phyloP scores from a whole-genome alignment of 116 monocot species.

The Iris pallida region DNA sequence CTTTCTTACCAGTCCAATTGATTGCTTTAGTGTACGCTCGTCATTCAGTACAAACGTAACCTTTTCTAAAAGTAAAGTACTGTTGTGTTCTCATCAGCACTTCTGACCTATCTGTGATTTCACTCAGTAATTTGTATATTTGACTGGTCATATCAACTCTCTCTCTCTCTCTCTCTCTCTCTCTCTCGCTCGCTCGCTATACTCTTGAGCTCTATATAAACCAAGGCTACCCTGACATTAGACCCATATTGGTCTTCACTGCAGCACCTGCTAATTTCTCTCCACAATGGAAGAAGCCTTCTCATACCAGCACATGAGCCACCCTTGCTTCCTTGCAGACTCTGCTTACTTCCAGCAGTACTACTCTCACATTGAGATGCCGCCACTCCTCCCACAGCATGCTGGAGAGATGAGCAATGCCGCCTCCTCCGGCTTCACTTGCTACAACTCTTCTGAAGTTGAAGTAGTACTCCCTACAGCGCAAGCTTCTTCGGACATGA shows the following conservation, averaged over 20 bases:
- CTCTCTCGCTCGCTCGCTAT: no score
- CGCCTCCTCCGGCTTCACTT: neutral
- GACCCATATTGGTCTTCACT: neutral
- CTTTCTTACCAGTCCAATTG: no score
- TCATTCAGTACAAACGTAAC: no score
- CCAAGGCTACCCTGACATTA: neutral
- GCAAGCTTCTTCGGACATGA: neutral
- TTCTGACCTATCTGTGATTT: no score
- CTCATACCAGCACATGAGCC: neutral
- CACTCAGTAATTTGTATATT: neutral
- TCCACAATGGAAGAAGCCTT: neutral
- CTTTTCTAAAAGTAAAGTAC: no score
- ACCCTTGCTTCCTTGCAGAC: neutral
- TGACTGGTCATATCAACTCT: constrained; percentile 2
- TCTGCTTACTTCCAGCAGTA: neutral
- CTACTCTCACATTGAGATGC: neutral
- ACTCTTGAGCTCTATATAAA: neutral
- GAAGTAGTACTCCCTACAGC: neutral
- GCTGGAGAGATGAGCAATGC: constrained; percentile 2
- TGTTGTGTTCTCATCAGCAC: no score
- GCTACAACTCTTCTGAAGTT: neutral
- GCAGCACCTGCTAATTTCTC: neutral
- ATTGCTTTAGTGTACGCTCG: no score
- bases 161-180: neutral
- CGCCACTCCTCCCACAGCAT: neutral